phyloP scores from a whole-genome alignment of 2,329 filamentous ascomycete genomes.

The Talaromyces sp. region DNA sequence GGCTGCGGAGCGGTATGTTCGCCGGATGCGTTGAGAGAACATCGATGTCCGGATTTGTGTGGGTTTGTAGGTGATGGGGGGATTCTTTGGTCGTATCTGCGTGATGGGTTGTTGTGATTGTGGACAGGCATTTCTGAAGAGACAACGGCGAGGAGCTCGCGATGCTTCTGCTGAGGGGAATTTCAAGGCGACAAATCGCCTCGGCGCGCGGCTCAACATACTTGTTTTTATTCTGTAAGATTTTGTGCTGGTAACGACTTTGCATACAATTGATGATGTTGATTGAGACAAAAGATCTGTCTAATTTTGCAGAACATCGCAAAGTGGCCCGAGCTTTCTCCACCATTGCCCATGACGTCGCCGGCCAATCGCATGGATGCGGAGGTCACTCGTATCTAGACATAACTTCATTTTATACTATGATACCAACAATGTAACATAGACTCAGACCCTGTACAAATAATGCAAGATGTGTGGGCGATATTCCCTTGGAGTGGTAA shows the following conservation, averaged over 20 bases:
- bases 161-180: background rate
- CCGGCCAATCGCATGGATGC: background rate
- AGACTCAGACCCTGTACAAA: background rate
- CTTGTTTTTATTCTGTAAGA: background rate
- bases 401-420: background rate
- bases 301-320: background rate
- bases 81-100: background rate
- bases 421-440: background rate
- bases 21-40: constrained; percentile 30
- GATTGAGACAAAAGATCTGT: background rate
- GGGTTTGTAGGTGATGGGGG: background rate
- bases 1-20: constrained; percentile 34
- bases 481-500: constrained; percentile 61
- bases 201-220: constrained; percentile 28
- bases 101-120: background rate
- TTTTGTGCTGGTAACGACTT: background rate
- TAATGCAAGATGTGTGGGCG: constrained; percentile 60
- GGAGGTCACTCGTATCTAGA: background rate
- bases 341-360: constrained; percentile 12
- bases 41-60: constrained; percentile 20
- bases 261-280: background rate
- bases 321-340: constrained; percentile 11
- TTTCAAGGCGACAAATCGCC: constrained; percentile 24
- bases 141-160: constrained; percentile 5
- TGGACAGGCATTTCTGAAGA: constrained; percentile 6